Evolutionary conservation across 148 eudicot genomes (phyloP).

Genomic region (Vaccinium darrowii): DNA sequence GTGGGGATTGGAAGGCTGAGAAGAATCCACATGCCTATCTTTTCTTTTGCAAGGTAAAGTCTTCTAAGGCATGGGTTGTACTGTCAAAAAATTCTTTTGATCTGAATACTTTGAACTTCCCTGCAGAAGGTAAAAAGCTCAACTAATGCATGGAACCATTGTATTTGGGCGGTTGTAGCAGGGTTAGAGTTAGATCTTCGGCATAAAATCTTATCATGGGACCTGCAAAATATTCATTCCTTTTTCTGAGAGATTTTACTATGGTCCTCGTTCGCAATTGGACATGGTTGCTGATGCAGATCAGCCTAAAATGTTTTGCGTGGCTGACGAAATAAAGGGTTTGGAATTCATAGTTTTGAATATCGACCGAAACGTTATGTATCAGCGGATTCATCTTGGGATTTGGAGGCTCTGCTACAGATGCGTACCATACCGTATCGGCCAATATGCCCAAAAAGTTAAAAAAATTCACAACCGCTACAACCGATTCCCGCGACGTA

Average conservation of each 20-base stretch:
- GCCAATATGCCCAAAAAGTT: too few relatives aligned
- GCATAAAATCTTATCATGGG: conserved; percentile 11
- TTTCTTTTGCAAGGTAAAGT: background rate
- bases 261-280: too few relatives aligned
- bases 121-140: background rate
- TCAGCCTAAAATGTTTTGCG: too few relatives aligned
- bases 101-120: background rate
- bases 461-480: too few relatives aligned
- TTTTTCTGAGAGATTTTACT: background rate
- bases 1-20: background rate
- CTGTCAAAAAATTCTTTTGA: background rate
- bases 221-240: conserved; percentile 9
- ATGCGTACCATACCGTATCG: too few relatives aligned
- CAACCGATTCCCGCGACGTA: too few relatives aligned
- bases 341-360: too few relatives aligned
- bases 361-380: too few relatives aligned
- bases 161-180: background rate
- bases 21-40: background rate
- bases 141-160: background rate
- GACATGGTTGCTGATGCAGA: too few relatives aligned
- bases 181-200: background rate
- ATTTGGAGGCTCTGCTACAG: too few relatives aligned
- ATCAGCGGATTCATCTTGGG: too few relatives aligned
- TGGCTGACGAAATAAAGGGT: too few relatives aligned
- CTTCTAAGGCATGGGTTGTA: background rate